Base-by-base conservation (phyloP, 805 yeast genomes). In the Cyberlindnera meyerae region DNA sequence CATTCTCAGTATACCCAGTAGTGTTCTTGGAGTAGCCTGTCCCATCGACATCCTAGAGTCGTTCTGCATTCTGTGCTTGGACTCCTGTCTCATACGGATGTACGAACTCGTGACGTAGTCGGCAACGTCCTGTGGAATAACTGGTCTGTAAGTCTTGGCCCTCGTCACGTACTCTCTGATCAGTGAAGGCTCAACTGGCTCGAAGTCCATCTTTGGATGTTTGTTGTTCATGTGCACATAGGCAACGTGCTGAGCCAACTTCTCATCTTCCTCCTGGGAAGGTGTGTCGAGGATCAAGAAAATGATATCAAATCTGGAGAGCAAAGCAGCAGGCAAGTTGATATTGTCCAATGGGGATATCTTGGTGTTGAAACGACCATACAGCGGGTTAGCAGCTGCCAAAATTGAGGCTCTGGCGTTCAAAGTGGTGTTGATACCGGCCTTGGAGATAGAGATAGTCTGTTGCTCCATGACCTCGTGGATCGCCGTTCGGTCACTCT, bases 391-490 rank as follows among this genome's bases (percentile, higher is more conserved):
- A n/a, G 98, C 98, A 21, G 98, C 98, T 0, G 98, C 98, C 45
- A 93, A 65, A 43, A 93, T 85, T 5, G 97, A 89, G 0, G 97
- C 77, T 59, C 98, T 76, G 7, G 98, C 98, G 58, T 93, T 93
- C 50, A 93, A 69, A 2, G 97, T 86, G 8, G 98, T 93, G 45
- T 93, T 85, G 51, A 93, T 93, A 49, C 98, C 98, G 4, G 98
- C 98, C 62, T 93, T 93, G 29, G 97, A 85, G 40, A 93, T 93
- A 16, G 96, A 85, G 41, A 93, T 93, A 2, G 98, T 93, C 63
- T 93, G 98, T 61, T 93, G 98, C 65, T 93, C 98, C 98, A 93
- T 93, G 24, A 93, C 98, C 69, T 90, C 98, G 63, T 90, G 97
- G 55, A 93, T 93, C 2, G 97, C 97, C 0, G 97, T 93, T 55